Evolutionary conservation across 1,284 basidiomycete species (phyloP).

Genomic region (Wallemia mellicola): DNA sequence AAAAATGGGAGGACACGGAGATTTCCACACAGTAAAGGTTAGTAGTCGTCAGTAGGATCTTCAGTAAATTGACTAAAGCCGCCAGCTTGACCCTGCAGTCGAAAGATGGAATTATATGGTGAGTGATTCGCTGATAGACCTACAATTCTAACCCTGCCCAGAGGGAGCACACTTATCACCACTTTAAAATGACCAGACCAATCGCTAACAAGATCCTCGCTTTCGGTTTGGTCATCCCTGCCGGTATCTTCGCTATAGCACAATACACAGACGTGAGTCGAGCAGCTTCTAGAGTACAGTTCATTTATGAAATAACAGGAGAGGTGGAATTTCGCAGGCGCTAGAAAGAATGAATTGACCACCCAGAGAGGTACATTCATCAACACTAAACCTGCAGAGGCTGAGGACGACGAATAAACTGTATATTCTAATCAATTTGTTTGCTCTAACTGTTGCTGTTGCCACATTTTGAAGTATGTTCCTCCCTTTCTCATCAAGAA

Average conservation of each 20-base stretch:
- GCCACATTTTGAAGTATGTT: conserved; percentile 61
- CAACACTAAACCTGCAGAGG: not conserved
- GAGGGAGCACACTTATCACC: conserved; percentile 48
- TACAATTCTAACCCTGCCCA: conserved; percentile 12
- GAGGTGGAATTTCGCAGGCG: not conserved
- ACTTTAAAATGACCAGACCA: conserved; percentile 41
- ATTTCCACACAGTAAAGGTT: conserved; percentile 13
- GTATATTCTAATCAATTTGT: not conserved
- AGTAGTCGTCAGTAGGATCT: conserved; percentile 2
- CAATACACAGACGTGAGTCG: conserved; percentile 12
- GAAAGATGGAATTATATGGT: conserved; percentile 54
- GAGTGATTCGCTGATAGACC: conserved; percentile 6
- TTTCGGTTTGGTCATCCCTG: conserved; percentile 13
- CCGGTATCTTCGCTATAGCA: conserved; percentile 9
- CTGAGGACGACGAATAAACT: not conserved
- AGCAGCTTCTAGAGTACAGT: not conserved
- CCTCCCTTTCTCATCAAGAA: conserved; percentile 40
- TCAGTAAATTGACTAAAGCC: too few relatives aligned
- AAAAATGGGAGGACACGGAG: conserved; percentile 12
- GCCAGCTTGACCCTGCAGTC: conserved; percentile 43
- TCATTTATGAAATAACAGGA: not conserved
- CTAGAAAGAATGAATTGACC: not conserved
- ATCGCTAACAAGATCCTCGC: conserved; percentile 17
- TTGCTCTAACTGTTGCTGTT: conserved; percentile 28
- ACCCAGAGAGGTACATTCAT: not conserved